phyloP scores from a whole-genome alignment of 306 rosid genomes.

The Clitoria ternatea region DNA sequence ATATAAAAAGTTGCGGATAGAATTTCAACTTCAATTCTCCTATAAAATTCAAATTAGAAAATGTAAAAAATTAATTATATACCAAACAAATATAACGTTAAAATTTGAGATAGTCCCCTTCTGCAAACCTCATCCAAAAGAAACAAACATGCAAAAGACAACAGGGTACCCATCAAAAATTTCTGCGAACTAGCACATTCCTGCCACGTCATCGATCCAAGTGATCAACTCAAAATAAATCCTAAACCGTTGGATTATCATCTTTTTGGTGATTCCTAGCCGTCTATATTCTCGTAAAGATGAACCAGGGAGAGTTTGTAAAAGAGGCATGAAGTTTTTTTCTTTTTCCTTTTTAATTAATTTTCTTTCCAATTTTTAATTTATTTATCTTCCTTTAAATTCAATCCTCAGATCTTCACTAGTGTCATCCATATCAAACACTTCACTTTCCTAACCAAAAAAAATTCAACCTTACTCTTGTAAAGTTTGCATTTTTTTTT shows the following conservation, averaged over 20 bases:
- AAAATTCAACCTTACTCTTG: not conserved
- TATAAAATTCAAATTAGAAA: not conserved
- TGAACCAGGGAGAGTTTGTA: conserved; percentile 17
- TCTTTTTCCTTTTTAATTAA: not conserved
- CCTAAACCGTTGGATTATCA: conserved; percentile 35
- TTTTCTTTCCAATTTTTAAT: conserved; percentile 21
- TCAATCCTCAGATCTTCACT: conserved; percentile 31
- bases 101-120: conserved; percentile 13
- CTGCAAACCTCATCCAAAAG: not conserved
- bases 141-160: conserved; percentile 8
- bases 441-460: conserved; percentile 3
- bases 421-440: conserved; percentile 34
- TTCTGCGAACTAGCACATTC: conserved; percentile 18
- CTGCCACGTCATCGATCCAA: conserved; percentile 63
- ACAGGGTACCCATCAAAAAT: not conserved
- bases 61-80: not conserved
- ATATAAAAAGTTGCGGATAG: not conserved
- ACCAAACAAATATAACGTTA: not conserved
- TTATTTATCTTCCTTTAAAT: conserved; percentile 42
- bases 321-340: conserved; percentile 7
- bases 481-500: not conserved
- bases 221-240: not conserved
- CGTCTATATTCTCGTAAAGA: conserved; percentile 38
- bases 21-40: not conserved
- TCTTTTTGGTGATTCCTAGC: conserved; percentile 31